Evolutionary conservation across 1,284 basidiomycete species (phyloP).

Genomic region (Malassezia psittaci): DNA sequence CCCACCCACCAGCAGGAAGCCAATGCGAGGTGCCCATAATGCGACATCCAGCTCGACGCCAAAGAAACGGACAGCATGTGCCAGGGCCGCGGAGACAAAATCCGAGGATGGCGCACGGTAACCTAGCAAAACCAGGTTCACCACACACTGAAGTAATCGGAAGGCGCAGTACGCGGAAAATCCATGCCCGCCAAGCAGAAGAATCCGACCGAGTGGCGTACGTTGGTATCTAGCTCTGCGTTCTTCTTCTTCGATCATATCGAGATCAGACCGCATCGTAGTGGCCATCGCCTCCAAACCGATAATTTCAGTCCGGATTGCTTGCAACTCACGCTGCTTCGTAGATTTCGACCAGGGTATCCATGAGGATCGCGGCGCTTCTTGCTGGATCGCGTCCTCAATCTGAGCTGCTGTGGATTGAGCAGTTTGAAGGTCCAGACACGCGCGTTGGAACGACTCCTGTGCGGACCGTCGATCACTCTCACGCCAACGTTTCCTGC

Average conservation of each 20-base stretch:
- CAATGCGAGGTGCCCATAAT: slow-evolving; percentile 48
- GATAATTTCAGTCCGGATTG: slow-evolving; percentile 47
- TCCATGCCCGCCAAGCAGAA: slow-evolving; percentile 43
- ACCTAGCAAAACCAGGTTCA: slow-evolving; percentile 25
- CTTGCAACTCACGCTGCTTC: slow-evolving; percentile 34
- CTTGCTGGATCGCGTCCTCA: slow-evolving; percentile 1
- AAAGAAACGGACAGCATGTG: slow-evolving; percentile 39
- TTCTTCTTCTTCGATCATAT: slow-evolving; percentile 38
- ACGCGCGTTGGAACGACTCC: slow-evolving; percentile 25
- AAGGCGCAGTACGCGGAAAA: slow-evolving; percentile 49
- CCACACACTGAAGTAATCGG: slow-evolving; percentile 19
- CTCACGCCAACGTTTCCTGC: slow-evolving; percentile 17
- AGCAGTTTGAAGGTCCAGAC: slow-evolving; percentile 23
- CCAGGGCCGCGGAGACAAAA: slow-evolving; percentile 43
- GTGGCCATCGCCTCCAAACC: slow-evolving; percentile 48
- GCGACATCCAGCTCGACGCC: slow-evolving; percentile 48
- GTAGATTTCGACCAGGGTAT: slow-evolving; percentile 16
- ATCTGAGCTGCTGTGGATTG: slow-evolving; percentile 16
- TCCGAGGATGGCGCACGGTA: slow-evolving; percentile 39
- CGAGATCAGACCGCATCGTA: slow-evolving; percentile 48
- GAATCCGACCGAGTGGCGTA: slow-evolving; percentile 43
- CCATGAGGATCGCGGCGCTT: slow-evolving; percentile 2
- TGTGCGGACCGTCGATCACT: slow-evolving; percentile 20
- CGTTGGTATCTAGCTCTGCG: slow-evolving; percentile 38
- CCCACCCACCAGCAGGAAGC: slow-evolving; percentile 47